Evolutionary conservation across 2,329 filamentous ascomycete genomes (phyloP), one percentile per base, ranked within the genome.

Genomic region (Hypomyces rosellus): DNA sequence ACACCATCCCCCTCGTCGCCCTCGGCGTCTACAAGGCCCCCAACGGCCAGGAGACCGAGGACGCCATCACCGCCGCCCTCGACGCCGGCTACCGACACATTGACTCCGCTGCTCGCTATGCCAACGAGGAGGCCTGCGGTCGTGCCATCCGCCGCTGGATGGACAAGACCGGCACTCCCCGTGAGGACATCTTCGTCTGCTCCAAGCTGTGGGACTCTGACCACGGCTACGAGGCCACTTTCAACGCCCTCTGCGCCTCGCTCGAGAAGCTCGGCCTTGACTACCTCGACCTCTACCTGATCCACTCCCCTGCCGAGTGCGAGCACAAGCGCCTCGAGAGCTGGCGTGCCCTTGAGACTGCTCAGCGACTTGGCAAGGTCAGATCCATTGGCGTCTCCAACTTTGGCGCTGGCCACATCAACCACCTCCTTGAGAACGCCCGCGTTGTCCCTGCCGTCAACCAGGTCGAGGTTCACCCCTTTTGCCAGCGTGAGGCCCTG

Each of bases 401-500:
- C 73, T 91, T 86, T 64, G 88, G 87, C 0, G 78, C 87, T 44
- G 62, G 66, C n/a, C 87, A 90, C 70, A 80, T 84, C n/a, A 42
- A 55, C 39, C 56, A 54, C 41, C 67, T 84, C 30, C 68, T 84
- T 2, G 59, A 75, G 58, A 78, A 81, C 6, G 80, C 81, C 39
- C 75, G 72, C 48, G 67, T 86, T 48, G 62, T 74, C 1, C 88
- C 88, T 0, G 82, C 80, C 5, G 77, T 86, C 56, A 90, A 92
- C 72, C 88, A 92, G 74, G 85, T 91, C 60, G 88, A 91, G 71
- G 82, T 81, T 57, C 86, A 92, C 67, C 86, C 87, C 1, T 87
- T 88, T 66, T 74, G 85, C 53, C 83, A 85, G 65, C 84, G 84
- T 61, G 72, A 74, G 34, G 71, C 74, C 43, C 69, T 86, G 6